Percentiles rank a stretch among this genome's conserved stretches.
These are phyloP conservation scores for Tuber magnatum DNA, from an alignment of 495 filamentous ascomycete species.

Conservation along the genomic window DNA sequence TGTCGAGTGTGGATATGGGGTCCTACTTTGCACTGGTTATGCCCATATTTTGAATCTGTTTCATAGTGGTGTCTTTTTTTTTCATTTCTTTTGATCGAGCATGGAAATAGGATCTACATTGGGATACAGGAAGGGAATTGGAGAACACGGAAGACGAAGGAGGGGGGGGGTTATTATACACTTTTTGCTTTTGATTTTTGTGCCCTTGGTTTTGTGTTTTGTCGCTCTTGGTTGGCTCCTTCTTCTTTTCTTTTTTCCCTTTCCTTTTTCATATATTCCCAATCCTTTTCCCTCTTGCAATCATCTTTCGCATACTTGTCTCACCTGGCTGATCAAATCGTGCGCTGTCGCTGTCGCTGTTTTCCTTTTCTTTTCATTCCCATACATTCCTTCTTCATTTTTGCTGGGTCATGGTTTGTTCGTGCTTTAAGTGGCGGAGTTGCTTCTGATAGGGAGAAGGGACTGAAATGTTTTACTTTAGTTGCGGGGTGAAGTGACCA, in stretches of 20 bases:
- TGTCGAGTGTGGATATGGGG: neutral
- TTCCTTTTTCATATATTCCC: slow-evolving; percentile 7
- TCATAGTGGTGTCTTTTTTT: slow-evolving; percentile 21
- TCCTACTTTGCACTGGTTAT: neutral
- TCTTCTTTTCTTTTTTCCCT: slow-evolving; percentile 14
- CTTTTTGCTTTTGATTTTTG: neutral
- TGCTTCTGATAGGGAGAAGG: neutral
- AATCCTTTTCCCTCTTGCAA: slow-evolving; percentile 12
- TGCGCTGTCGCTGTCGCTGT: neutral
- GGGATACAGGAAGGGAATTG: neutral
- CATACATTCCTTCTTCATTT: neutral
- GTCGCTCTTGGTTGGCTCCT: slow-evolving; percentile 6
- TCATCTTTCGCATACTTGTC: neutral
- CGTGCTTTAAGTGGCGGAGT: neutral
- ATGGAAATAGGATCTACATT: slow-evolving; percentile 16
- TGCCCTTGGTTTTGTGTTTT: neutral
- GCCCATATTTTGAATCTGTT: slow-evolving; percentile 4
- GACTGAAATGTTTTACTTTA: neutral
- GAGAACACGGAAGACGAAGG: neutral
- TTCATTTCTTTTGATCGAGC: slow-evolving; percentile 32
- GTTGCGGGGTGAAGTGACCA: neutral
- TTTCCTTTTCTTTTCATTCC: neutral
- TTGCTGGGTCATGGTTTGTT: neutral
- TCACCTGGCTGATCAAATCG: neutral
- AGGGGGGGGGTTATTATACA: neutral